Base-by-base conservation (phyloP, 1,284 basidiomycete species). In the Sutorius eximius region DNA sequence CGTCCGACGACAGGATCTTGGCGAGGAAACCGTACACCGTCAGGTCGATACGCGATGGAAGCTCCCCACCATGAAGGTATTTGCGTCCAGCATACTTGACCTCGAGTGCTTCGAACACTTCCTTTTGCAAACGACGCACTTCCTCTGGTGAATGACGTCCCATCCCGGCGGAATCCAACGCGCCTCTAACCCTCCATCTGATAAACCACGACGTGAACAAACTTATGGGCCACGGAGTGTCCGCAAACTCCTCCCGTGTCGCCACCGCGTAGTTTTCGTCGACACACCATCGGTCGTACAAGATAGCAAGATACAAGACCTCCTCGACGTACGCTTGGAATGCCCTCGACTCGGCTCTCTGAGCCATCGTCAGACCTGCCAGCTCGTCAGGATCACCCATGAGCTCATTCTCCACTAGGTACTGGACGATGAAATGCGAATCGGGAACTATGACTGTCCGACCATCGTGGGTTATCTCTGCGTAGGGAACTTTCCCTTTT, bases 281-380 rank as follows among this genome's bases (percentile, higher is more conserved):
- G 38, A 71, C 12, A 41, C 3, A 59, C 70, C 71, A 72, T 34
- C 70, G 59, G 43, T 71, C 68, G 51, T 61, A 61, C 3, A 73
- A 51, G 51, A 71, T 40, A 10, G 70, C 64, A 11, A 20, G 15
- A 36, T 71, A 71, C 49, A 73, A 20, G 49, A 63, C 6, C 37
- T 72, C 72, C 52, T 71, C 72, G 33, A 70, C 20, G 42, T 69
- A 73, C 6, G 59, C 70, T 29, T 72, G 71, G 48, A 68, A 72
- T 9, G 70, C 70, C 50, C 70, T 59, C 22, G 72, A 72, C 38
- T 71, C 71, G 36, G 61, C 71, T 45, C 20, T 64, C 49, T 72
- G 70, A 15, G 27, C 56, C 1, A 57, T 29, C 4, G 71, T 70
- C 55, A 71, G 44, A 10, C 53, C 57, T 0, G 68, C 69, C 18